phyloP scores from a whole-genome alignment of 176 grass and related monocot species.

The Triticum urartu region DNA sequence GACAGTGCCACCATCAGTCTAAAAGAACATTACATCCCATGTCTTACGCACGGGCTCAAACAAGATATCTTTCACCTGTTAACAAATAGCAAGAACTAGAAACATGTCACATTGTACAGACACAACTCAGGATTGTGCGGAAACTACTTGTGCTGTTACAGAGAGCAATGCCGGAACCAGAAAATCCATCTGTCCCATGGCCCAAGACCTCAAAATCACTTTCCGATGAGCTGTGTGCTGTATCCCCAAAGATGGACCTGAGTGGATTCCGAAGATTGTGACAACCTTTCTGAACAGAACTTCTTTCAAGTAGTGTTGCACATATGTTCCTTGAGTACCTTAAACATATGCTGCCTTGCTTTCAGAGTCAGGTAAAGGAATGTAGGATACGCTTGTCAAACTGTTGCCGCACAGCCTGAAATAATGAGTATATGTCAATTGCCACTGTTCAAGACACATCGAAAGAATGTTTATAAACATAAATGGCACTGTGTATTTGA shows the following conservation, averaged over 20 bases:
- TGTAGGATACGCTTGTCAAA: constrained; percentile 96
- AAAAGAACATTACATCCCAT: too few species aligned
- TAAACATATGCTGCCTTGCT: constrained; percentile 96
- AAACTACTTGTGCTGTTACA: background rate
- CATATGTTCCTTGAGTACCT: constrained; percentile 47
- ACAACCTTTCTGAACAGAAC: background rate
- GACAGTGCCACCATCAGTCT: too few species aligned
- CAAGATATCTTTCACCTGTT: too few species aligned
- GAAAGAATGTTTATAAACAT: background rate
- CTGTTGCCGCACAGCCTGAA: constrained; percentile 74
- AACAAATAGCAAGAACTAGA: too few species aligned
- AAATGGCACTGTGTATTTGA: constrained; percentile 23
- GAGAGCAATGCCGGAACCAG: background rate
- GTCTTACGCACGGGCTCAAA: too few species aligned
- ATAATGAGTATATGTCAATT: constrained; percentile 20
- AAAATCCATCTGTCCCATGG: background rate
- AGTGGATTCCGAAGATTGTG: constrained; percentile 13
- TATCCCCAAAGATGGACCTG: constrained; percentile 66
- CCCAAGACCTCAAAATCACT: too few species aligned
- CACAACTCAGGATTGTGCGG: too few species aligned
- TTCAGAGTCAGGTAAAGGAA: constrained; percentile 83
- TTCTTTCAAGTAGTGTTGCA: background rate
- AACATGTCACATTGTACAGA: too few species aligned
- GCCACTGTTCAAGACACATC: background rate
- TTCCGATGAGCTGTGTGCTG: too few species aligned